Evolutionary conservation across 768 basidiomycete genomes (phyloP).

Genomic region (Coprinopsis marcescibilis): DNA sequence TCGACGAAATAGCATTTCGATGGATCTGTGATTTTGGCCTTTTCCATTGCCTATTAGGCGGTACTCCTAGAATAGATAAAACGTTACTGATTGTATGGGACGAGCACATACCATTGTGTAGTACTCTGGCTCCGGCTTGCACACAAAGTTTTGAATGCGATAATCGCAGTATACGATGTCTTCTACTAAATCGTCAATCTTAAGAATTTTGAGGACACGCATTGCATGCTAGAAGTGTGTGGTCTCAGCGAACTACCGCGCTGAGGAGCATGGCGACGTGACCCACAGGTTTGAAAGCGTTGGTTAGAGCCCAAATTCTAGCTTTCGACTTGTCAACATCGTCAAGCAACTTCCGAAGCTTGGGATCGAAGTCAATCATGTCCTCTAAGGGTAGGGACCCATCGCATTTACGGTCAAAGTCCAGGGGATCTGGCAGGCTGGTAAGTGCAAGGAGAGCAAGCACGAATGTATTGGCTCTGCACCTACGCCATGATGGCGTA

Average conservation of each 20-base stretch:
- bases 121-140: constrained; percentile 76
- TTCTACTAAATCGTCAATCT: constrained; percentile 66
- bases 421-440: constrained; percentile 55
- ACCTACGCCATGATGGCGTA: constrained; percentile 74
- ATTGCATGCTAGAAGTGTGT: constrained; percentile 58
- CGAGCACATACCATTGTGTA: constrained; percentile 47
- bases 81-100: not conserved
- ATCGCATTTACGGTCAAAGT: constrained; percentile 82
- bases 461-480: constrained; percentile 12
- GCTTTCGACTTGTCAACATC: constrained; percentile 75
- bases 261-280: not conserved
- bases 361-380: constrained; percentile 62
- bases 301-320: constrained; percentile 83
- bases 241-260: not conserved
- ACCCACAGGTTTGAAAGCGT: constrained; percentile 70
- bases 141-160: constrained; percentile 53
- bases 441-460: not conserved
- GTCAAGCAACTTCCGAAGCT: constrained; percentile 58
- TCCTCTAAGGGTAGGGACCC: constrained; percentile 78
- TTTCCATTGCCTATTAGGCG: constrained; percentile 51
- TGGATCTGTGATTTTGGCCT: constrained; percentile 56
- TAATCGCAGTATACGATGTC: constrained; percentile 82
- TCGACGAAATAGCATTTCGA: constrained; percentile 76
- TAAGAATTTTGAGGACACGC: constrained; percentile 70
- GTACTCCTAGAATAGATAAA: constrained; percentile 4